phyloP scores from a whole-genome alignment of 23 red algal species.

The Agarophyton chilense region DNA sequence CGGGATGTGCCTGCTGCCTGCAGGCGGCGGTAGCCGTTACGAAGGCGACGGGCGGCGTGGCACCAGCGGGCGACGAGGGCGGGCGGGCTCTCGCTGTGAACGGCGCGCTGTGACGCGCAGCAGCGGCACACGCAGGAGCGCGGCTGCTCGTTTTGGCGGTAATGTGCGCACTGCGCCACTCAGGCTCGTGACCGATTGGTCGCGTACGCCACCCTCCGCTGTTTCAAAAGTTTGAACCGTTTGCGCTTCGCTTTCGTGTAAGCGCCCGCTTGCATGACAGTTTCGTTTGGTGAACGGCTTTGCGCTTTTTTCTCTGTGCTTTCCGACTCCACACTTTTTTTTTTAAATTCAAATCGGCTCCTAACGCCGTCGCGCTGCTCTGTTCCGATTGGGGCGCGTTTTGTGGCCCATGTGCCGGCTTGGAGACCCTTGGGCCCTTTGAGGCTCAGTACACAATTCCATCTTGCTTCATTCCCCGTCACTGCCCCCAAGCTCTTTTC shows the following conservation, averaged over 20 bases:
- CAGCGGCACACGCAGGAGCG: not conserved
- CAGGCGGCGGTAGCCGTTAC: slow-evolving; percentile 39
- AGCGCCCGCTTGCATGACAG: not conserved
- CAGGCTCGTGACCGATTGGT: not conserved
- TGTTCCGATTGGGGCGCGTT: too few species aligned
- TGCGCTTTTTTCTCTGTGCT: not conserved
- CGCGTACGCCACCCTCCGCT: not conserved
- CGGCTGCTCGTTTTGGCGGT: slow-evolving; percentile 38
- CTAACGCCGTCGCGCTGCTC: too few species aligned
- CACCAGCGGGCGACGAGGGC: not conserved
- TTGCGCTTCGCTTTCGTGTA: not conserved
- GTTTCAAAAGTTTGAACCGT: slow-evolving; percentile 26
- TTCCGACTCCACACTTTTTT: not conserved
- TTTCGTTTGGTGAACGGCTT: not conserved
- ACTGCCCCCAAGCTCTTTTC: too few species aligned
- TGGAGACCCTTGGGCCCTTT: too few species aligned
- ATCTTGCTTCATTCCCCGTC: too few species aligned
- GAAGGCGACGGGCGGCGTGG: not conserved
- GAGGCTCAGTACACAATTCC: too few species aligned
- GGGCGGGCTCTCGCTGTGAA: not conserved
- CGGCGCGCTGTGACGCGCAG: not conserved
- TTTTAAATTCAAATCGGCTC: not conserved
- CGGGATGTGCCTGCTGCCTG: slow-evolving; percentile 2
- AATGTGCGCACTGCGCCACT: not conserved
- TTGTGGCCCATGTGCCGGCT: too few species aligned